Evolutionary conservation across 352 stramenopile species (phyloP).

Genomic region (Globisporangium radiosum): DNA sequence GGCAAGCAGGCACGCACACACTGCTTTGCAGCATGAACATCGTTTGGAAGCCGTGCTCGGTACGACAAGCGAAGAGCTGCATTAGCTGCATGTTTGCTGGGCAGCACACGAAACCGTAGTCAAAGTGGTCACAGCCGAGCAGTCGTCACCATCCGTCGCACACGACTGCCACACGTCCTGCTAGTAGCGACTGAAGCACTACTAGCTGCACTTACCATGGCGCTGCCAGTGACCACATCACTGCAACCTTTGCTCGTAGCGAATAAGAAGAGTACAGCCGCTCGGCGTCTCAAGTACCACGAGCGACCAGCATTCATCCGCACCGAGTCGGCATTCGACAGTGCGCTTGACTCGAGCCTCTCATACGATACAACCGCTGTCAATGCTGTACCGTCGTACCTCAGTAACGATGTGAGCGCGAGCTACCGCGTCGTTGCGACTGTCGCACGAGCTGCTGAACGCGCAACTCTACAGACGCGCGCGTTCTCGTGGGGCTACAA

Average conservation of each 20-base stretch:
- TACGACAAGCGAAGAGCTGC: too few relatives aligned
- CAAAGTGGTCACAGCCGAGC: too few relatives aligned
- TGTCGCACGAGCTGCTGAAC: constrained; percentile 20
- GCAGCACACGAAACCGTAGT: too few relatives aligned
- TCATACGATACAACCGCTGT: background rate
- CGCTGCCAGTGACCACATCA: background rate
- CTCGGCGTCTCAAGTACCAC: constrained; percentile 36
- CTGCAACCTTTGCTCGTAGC: background rate
- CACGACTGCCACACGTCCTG: too few relatives aligned
- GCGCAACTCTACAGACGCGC: constrained; percentile 19
- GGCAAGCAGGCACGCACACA: too few relatives aligned
- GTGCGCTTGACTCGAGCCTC: background rate
- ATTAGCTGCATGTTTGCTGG: too few relatives aligned
- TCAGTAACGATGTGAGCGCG: constrained; percentile 23
- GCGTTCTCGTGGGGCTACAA: constrained; percentile 57
- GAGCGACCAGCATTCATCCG: constrained; percentile 33
- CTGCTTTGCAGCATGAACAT: too few relatives aligned
- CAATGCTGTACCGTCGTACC: constrained; percentile 9
- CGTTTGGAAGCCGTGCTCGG: too few relatives aligned
- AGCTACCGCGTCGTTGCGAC: constrained; percentile 38
- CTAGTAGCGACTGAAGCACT: too few relatives aligned
- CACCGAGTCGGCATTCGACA: constrained; percentile 21
- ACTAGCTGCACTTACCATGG: too few relatives aligned
- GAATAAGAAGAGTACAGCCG: constrained; percentile 25
- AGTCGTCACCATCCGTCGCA: too few relatives aligned